Evolutionary conservation across 2,329 filamentous ascomycete genomes (phyloP), one percentile per base, ranked within the genome.

Genomic region (Leptographium procerum): DNA sequence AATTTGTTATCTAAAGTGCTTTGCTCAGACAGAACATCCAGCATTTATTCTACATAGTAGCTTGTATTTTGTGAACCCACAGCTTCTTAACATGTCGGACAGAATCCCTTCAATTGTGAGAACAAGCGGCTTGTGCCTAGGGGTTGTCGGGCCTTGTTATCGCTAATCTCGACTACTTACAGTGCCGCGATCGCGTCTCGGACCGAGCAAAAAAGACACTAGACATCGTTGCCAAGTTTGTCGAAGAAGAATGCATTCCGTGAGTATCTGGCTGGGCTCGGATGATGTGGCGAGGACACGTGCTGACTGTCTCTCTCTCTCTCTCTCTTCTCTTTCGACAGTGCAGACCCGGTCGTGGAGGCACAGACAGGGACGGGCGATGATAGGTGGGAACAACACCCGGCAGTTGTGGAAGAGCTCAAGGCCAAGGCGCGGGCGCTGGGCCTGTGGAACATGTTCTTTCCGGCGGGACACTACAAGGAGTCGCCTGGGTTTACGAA

Each of bases 381-480:
- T 55, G 75, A 82, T 62, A 84, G 92, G 77, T 97, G 92, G 87
- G 81, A 87, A 64, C 74, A 78, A 45, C 88, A 95, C 70, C 92
- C 94, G 1, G 70, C 79, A 48, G 80, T 97, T 66, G 82, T 99
- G 61, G 94, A 99, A 65, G 86, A 94, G 58, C 81, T 99, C 66
- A 97, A 97, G 81, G 77, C 75, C 64, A 88, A 91, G 72, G 94
- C 92, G 51, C 82, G 80, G 68, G 80, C 87, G 65, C 81, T 96
- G 29, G 94, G 92, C 1, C 79, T 99, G 52, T 99, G 94, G 94
- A 99, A 99, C 75, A 88, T 99, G 86, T 99, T 99, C 79, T 75
- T 99, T 65, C 89, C 94, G 64, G 92, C 88, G 77, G 91, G 86
- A 66, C 91, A 96, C 75, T 97, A 96, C 80, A 89, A 87, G 72